phyloP scores from a whole-genome alignment of 129 eudicot genomes.

The Daucus carota region DH1_v3.0 NC_030383.2:10204501-10205000 shows the following conservation, averaged over 20 bases:
- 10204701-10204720: background rate
- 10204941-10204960: background rate
- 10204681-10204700: background rate
- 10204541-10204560: slow-evolving; percentile 90
- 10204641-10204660: slow-evolving; percentile 62
- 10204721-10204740: background rate
- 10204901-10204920: background rate
- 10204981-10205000: background rate
- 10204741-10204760: background rate
- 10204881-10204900: background rate
- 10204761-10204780: background rate
- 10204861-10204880: background rate
- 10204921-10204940: background rate
- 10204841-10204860: background rate
- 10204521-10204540: slow-evolving; percentile 94
- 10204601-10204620: slow-evolving; percentile 36
- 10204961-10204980: background rate
- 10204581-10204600: slow-evolving; percentile 65
- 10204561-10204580: slow-evolving; percentile 84
- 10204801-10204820: background rate
- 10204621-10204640: slow-evolving; percentile 75
- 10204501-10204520: slow-evolving; percentile 81
- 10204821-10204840: background rate
- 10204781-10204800: background rate
- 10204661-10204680: slow-evolving; percentile 12